Base-by-base conservation (phyloP, 108 stramenopile genomes). In the Epithemia pelagica region DNA sequence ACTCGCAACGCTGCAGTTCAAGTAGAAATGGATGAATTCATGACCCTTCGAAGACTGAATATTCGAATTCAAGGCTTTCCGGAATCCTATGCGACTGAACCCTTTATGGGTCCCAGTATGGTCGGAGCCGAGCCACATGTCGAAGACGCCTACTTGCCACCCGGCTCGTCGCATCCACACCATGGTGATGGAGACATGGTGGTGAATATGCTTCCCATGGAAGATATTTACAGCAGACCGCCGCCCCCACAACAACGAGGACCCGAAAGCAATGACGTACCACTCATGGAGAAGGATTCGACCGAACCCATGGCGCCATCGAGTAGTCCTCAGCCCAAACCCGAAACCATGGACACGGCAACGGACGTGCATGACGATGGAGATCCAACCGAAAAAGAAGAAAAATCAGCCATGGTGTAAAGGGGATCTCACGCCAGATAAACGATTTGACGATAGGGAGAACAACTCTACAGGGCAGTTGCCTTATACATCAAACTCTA, bases 11-110 rank as follows among this genome's bases (percentile, higher is more conserved):
- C 88, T 31, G 86, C 85, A 25, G 85, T 89, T 46, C 92, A 94
- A 66, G 92, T 94, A 22, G 92, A 94, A 68, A 89, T 90, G 87
- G 92, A 94, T 74, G 92, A 90, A 78, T 94, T 94, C 62, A 82
- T 94, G 87, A 89, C 87, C 1, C 68, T 94, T n/a, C 82, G 92
- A 29, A 64, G 92, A 52, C 71, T 94, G 30, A 94, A 94, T 67
- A 62, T 94, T 32, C 75, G 79, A 76, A 94, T 94, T 30, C 92
- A 94, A 59, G 92, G 92, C n/a, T 94, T 84, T 58, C 89, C 92
- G 27, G 92, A 90, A 62, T 89, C 87, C 0, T 94, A 94, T 64
- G 89, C 87, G 1, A 76, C 76, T 10, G 89, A 88, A 64, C 89
- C 92, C 0, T 66, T 71, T 54, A 68, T 70, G 69, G 69, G 58